phyloP scores from a whole-genome alignment of 2,329 filamentous ascomycete species.

The Exophiala viscosa region DNA sequence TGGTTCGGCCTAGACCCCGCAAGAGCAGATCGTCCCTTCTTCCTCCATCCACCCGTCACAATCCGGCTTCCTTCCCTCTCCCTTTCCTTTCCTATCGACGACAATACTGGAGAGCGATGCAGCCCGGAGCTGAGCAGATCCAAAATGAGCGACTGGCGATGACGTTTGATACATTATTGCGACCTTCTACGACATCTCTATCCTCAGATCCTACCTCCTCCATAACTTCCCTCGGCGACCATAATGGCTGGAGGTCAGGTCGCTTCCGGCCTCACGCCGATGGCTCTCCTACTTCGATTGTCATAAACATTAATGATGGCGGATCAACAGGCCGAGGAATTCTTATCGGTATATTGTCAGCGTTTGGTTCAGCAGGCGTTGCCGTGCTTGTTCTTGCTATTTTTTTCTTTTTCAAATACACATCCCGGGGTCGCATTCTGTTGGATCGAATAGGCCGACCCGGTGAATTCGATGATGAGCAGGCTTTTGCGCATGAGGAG shows the following conservation, averaged over 20 bases:
- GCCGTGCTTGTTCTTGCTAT: slow-evolving; percentile 74
- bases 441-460: slow-evolving; percentile 89
- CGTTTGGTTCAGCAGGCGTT: slow-evolving; percentile 84
- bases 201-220: slow-evolving; percentile 16
- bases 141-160: slow-evolving; percentile 24
- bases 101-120: slow-evolving; percentile 20
- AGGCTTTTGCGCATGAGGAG: slow-evolving; percentile 89
- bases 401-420: slow-evolving; percentile 93
- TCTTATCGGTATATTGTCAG: slow-evolving; percentile 89
- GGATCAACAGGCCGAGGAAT: slow-evolving; percentile 70
- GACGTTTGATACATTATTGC: slow-evolving; percentile 22
- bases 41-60: slow-evolving; percentile 18
- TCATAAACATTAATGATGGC: slow-evolving; percentile 38
- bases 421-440: slow-evolving; percentile 79
- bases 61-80: slow-evolving; percentile 4
- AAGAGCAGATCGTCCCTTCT: slow-evolving; percentile 13
- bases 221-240: slow-evolving; percentile 7
- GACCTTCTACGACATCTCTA: slow-evolving; percentile 13
- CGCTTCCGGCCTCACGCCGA: slow-evolving; percentile 14
- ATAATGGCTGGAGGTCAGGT: slow-evolving; percentile 14
- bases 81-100: slow-evolving; percentile 4
- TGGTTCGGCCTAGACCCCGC: slow-evolving; percentile 20
- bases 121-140: slow-evolving; percentile 19
- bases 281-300: slow-evolving; percentile 27
- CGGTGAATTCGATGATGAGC: slow-evolving; percentile 96